phyloP scores from a whole-genome alignment of 345 rosid species.

The Salix brachista region DNA sequence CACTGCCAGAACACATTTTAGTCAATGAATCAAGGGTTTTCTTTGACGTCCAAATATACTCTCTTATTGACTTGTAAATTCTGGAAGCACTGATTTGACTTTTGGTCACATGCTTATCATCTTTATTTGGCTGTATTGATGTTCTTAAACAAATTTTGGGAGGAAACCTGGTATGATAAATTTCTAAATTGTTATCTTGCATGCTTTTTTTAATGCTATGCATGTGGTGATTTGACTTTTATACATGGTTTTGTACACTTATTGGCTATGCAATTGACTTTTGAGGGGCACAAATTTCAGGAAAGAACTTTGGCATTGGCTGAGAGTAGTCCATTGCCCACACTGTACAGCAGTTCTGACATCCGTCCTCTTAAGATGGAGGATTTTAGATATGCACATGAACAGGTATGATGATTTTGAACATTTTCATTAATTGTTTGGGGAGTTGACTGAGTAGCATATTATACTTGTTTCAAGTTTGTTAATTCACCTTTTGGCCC shows the following conservation, averaged over 20 bases:
- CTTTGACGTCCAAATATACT: background rate
- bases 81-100: background rate
- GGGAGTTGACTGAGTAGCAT: background rate
- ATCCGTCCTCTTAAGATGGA: constrained; percentile 74
- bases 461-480: background rate
- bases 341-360: constrained; percentile 65
- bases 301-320: constrained; percentile 60
- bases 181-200: background rate
- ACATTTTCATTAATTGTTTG: background rate
- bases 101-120: background rate
- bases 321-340: constrained; percentile 62
- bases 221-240: background rate
- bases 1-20: background rate
- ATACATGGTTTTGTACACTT: background rate
- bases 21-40: background rate
- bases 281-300: constrained; percentile 33
- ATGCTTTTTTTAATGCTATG: background rate
- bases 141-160: background rate
- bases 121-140: background rate
- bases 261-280: background rate
- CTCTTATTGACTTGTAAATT: background rate
- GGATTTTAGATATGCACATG: constrained; percentile 85
- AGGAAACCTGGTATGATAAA: background rate
- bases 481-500: background rate
- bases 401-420: constrained; percentile 56